Percentiles rank a stretch among this genome's conserved stretches.
These are phyloP conservation scores for Rubroshorea leprosula DNA, from an alignment of 345 rosid species.

Conservation along the genomic window DNA sequence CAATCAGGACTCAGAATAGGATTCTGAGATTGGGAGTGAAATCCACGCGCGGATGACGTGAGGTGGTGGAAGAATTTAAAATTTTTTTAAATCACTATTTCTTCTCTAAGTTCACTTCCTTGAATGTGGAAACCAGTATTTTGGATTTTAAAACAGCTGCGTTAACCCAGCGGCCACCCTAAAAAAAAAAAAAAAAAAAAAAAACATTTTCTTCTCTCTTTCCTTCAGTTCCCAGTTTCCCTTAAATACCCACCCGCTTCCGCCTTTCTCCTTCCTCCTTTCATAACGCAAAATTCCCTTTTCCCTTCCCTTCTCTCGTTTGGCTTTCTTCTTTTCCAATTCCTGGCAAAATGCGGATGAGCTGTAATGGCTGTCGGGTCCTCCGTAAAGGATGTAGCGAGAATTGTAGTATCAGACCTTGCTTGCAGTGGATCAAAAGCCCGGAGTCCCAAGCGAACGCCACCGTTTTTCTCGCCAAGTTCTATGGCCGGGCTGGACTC, in stretches of 20 bases:
- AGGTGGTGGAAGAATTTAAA: background rate
- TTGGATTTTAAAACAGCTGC: conserved; percentile 31
- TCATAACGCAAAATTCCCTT: background rate
- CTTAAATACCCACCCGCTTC: background rate
- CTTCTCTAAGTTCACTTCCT: conserved; percentile 14
- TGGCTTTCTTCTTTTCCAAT: background rate
- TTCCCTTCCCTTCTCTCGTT: background rate
- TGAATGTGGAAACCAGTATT: conserved; percentile 41
- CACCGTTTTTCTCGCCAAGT: conserved; percentile 94
- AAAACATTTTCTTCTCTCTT: background rate
- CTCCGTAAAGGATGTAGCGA: conserved; percentile 96
- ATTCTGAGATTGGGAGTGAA: background rate
- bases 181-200: too few relatives aligned
- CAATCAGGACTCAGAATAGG: background rate
- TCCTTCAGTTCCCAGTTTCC: conserved; percentile 1
- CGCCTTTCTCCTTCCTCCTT: background rate
- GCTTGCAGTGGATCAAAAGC: conserved; percentile 88
- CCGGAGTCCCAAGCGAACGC: conserved; percentile 96
- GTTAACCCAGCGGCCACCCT: conserved; percentile 7
- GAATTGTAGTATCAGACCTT: conserved; percentile 81
- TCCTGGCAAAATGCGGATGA: conserved; percentile 54
- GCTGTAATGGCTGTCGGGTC: conserved; percentile 96
- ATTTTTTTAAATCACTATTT: background rate
- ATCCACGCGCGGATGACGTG: conserved; percentile 13
- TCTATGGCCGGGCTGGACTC: conserved; percentile 94